Base-by-base conservation (phyloP, 345 rosid species). In the Pelargonium nanum region DNA sequence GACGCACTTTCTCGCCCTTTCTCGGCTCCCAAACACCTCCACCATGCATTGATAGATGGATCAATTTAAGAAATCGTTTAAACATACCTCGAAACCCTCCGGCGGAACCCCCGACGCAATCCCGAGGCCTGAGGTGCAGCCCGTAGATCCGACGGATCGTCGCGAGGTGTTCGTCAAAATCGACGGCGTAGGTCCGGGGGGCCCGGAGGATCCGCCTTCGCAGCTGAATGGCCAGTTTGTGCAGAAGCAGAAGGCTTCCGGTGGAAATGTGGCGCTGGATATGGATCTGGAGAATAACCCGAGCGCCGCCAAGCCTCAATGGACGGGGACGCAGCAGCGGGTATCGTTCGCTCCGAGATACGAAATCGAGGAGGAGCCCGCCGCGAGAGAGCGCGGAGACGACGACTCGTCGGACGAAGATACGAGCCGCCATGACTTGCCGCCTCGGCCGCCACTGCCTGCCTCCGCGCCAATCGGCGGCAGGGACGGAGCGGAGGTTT, bases 231-330 rank as follows among this genome's bases (percentile, higher is more conserved):
- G 75, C 19, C 70, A 76, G 62, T 70, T 76, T 55, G 52, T 76
- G 55, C 61, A 64, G 19, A 72, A 66, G 28, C 75, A 72, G 40
- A 71, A 51, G 52, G 9, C 12, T 3, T 40, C 2, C 0, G 83
- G 67, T 0, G 40, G 40, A 12, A 95, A 92, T 65, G 82, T 89
- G 69, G 72, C 88, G 1, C 61, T 93, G 13, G 94, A 89, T 28
- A 80, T 93, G 71, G 94, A 87, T 53, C 50, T 80, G 64, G 90
- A 90, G 13, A 83, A 78, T 71, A 83, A 85, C 17, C 87, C 32
- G 32, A 28, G 32, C 32, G 3, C 32, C 32, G 32, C 3, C 32
- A 3, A 7, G 7, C 32, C 32, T 76, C 58, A 58, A 7, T 2
- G 7, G 7, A 28, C 48, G 48, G 48, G 16, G 15, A 40, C 48